phyloP scores from a whole-genome alignment of 2,329 filamentous ascomycete species.

The Colletotrichum sp. region DNA sequence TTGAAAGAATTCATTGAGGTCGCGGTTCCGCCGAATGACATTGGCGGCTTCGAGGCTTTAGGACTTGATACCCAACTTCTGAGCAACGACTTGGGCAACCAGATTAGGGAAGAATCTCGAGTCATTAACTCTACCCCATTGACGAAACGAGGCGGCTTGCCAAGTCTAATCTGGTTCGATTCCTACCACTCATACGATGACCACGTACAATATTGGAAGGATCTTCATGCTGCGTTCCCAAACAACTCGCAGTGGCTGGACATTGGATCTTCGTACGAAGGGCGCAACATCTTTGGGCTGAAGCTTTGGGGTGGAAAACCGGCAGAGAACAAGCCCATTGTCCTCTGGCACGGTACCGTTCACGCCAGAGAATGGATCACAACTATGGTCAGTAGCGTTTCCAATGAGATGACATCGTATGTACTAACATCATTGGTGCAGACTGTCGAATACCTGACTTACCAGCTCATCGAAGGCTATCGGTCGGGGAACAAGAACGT shows the following conservation, averaged over 20 bases:
- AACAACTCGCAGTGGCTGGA: conserved; percentile 51
- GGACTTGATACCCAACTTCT: conserved; percentile 29
- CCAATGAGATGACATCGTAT: not conserved
- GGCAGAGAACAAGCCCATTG: conserved; percentile 46
- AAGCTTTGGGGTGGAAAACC: conserved; percentile 52
- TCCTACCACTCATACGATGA: conserved; percentile 59
- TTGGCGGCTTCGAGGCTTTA: conserved; percentile 30
- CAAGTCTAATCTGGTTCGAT: conserved; percentile 53
- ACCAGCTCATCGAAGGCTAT: conserved; percentile 49
- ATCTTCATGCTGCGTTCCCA: conserved; percentile 50
- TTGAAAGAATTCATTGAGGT: conserved; percentile 33
- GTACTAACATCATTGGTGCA: conserved; percentile 15
- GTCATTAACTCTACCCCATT: conserved; percentile 22
- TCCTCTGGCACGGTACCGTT: conserved; percentile 56
- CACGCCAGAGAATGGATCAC: conserved; percentile 62
- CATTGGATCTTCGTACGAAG: conserved; percentile 48
- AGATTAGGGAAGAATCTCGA: conserved; percentile 31
- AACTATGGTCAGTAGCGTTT: conserved; percentile 57
- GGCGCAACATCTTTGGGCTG: conserved; percentile 61
- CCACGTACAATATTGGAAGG: conserved; percentile 52
- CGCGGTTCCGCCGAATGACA: conserved; percentile 33
- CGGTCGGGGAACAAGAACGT: conserved; percentile 37
- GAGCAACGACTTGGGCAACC: conserved; percentile 30
- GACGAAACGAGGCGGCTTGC: conserved; percentile 31
- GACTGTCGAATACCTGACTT: conserved; percentile 31